Percentiles rank a stretch among this genome's conserved stretches.
Conservation (phyloP, 2,329 filamentous ascomycete genomes). For the Ilyonectria destructans region DNA sequence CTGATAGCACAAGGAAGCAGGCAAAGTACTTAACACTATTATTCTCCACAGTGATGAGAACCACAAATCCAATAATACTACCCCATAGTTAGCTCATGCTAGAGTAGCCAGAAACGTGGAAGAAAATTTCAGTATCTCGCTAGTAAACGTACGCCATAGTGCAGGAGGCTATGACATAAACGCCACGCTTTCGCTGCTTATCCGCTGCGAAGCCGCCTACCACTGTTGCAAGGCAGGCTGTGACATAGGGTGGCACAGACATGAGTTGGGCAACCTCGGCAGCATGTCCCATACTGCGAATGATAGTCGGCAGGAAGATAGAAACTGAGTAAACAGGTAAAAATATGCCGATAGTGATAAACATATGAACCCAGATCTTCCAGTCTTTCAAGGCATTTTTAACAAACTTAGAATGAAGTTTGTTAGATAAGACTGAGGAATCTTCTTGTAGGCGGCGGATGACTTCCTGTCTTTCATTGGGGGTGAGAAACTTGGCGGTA, state of each 20-base stretch:
- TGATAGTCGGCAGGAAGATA: constrained; percentile 56
- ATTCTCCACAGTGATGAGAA: constrained; percentile 52
- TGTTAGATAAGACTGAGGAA: constrained; percentile 66
- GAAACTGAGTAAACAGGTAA: constrained; percentile 57
- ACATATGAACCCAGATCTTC: constrained; percentile 69
- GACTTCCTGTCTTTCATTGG: constrained; percentile 61
- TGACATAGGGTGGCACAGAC: constrained; percentile 56
- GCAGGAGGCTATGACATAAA: constrained; percentile 57
- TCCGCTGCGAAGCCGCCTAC: constrained; percentile 62
- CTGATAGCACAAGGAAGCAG: constrained; percentile 59
- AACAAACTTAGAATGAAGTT: constrained; percentile 70
- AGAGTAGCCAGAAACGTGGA: neutral
- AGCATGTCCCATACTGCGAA: constrained; percentile 54
- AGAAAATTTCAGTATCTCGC: neutral
- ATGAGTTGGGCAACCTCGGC: constrained; percentile 57
- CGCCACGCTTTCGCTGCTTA: constrained; percentile 52
- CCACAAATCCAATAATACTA: constrained; percentile 52
- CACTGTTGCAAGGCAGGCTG: constrained; percentile 55
- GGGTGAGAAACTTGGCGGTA: constrained; percentile 64
- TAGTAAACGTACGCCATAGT: constrained; percentile 50
- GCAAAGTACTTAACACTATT: constrained; percentile 64
- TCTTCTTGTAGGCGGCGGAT: constrained; percentile 59
- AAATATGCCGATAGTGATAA: constrained; percentile 73
- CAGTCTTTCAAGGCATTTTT: constrained; percentile 72
- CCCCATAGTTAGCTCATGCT: constrained; percentile 29